A percentile compares a stretch with the other conserved stretches of the same genome.
phyloP scores from a whole-genome alignment of 495 filamentous ascomycete species.

The Neurospora terricola region DNA sequence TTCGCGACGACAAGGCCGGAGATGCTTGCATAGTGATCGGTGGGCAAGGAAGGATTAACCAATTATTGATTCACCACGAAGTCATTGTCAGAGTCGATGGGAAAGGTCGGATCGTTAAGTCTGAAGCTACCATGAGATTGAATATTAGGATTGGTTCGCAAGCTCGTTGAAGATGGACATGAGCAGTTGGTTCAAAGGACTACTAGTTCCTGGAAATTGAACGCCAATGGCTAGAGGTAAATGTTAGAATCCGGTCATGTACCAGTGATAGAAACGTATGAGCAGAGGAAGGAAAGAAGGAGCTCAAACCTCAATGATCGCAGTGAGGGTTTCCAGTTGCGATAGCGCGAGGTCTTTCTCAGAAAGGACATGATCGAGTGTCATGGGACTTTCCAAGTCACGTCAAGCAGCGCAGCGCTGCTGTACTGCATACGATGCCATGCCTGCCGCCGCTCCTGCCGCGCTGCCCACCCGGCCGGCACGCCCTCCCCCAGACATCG shows the following conservation, averaged over 20 bases:
- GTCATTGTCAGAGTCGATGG: not conserved
- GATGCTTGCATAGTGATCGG: not conserved
- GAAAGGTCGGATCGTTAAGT: not conserved
- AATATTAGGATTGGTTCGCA: not conserved
- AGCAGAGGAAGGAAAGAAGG: not conserved
- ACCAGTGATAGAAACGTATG: not conserved
- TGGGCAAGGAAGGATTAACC: not conserved
- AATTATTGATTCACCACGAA: not conserved
- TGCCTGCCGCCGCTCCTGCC: not conserved
- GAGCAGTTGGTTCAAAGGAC: not conserved
- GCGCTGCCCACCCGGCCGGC: not conserved
- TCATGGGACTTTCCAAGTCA: not conserved
- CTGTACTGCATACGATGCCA: not conserved
- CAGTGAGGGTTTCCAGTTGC: not conserved
- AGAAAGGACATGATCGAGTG: not conserved
- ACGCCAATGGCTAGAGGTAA: not conserved
- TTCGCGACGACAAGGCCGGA: not conserved
- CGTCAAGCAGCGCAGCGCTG: not conserved
- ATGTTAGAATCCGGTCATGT: not conserved
- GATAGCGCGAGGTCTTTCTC: not conserved
- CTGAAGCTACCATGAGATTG: not conserved
- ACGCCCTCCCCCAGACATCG: not conserved
- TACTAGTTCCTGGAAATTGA: not conserved
- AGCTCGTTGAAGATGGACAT: not conserved
- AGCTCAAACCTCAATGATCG: not conserved